Evolutionary conservation across 371 early-diverging fungal genomes (phyloP), one percentile per base, ranked within the genome.

Genomic region (Zopfochytrium polystomum): DNA sequence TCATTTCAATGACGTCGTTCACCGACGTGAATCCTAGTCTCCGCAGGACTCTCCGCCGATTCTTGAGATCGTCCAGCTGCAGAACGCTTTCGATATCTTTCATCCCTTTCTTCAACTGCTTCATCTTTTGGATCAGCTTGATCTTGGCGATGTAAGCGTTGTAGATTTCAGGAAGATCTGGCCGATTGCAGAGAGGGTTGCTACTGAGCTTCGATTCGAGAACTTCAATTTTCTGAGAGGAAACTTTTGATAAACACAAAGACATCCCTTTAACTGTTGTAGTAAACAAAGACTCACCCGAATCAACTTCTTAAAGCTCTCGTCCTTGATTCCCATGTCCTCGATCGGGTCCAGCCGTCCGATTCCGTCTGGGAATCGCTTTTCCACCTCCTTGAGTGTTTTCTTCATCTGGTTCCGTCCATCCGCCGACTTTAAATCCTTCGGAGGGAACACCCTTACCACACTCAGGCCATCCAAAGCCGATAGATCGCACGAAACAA

Each of bases 21-120:
- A 72, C 75, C 1, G 86, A 84, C 0, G 88, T 89, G 71, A 89
- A 95, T 2, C 90, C 94, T 20, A 98, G 78, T 33, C 95, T 84
- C 57, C 95, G 87, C 70, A 98, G 77, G 6, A 98, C 91, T 46
- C 95, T 82, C 67, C 90, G 88, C 54, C 96, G 81, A 55, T 86
- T 82, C 67, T 92, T 93, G 44, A 96, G 83, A 70, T 98, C 98
- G 50, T 95, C 95, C 66, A 96, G 67, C 62, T 95, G 94, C 3
- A 92, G 80, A 49, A 95, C 87, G 3, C 87, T 78, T 51, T 89
- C 86, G 11, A 94, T 87, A 22, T 85, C 85, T 9, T 80, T 70
- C 31, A 96, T 85, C 69, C 85, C 80, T 62, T 82, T 85, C 63
- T 86, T 88, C 29, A 85, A 43, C 0, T 72, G 73, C 60, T 85